Base-by-base conservation (phyloP, 2,329 filamentous ascomycete species). In the Xylaria hypoxylon region DNA sequence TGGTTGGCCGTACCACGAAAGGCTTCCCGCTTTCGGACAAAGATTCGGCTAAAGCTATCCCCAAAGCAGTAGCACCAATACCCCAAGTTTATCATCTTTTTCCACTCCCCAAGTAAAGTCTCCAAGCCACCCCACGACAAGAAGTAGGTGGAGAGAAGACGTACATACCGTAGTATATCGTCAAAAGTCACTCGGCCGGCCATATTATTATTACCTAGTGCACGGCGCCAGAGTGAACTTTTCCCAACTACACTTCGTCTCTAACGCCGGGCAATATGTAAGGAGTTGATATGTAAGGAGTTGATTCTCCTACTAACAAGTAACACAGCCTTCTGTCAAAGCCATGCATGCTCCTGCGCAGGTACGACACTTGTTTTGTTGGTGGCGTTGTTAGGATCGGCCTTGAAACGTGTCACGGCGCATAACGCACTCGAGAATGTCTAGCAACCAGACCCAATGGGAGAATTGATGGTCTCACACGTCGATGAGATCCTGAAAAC, bases 1-100 rank as follows among this genome's bases (percentile, higher is more conserved):
- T 64, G 64, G 65, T 71, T 69, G 68, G 70, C 61, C 62, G 51
- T 57, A 35, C n/a, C 57, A 58, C 57, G 13, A 56, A 5, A 62
- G 55, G 33, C 51, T 59, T 66, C 35, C 69, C 65, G 52, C 56
- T 60, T 70, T 71, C 47, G 62, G 65, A 26, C 60, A 59, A 62
- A 69, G 59, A 15, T 45, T 64, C 52, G 65, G 59, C 31, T 61
- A 24, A 44, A 50, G 44, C 40, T 59, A 62, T 56, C 28, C 55
- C 35, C 28, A 28, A 67, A 60, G 58, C n/a, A 24, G 59, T 58
- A 71, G 38, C 24, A 48, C 51, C 19, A 55, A 24, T 22, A 44
- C 35, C 15, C 35, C 50, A 44, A 60, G 40, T 67, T 31, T 38
- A 65, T 44, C 45, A 24, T 13, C 22, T 44, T 24, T 24, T 17